Conservation (phyloP, 2,329 filamentous ascomycete species). For the Aspergillus neotritici region DNA sequence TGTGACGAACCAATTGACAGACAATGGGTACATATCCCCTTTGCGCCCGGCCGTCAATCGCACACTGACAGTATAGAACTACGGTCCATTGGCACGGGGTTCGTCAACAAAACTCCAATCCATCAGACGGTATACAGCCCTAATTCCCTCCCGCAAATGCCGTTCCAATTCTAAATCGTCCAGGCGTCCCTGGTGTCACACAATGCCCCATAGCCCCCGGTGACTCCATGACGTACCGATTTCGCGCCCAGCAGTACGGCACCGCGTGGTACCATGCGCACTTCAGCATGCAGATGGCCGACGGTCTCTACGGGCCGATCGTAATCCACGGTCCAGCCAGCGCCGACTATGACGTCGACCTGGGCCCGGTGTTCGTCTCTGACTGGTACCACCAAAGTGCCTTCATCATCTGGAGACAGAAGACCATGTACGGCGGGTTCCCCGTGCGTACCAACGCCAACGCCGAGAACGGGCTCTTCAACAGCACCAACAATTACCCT, state of each 20-base stretch:
- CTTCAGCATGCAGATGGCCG: conserved; percentile 24
- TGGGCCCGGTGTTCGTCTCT: conserved; percentile 32
- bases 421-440: too few species aligned
- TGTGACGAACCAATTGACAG: conserved; percentile 21
- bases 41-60: background rate
- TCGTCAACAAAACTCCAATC: conserved; percentile 12
- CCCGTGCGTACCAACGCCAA: too few species aligned
- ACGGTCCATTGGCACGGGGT: conserved; percentile 18
- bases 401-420: too few species aligned
- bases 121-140: background rate
- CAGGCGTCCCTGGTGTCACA: conserved; percentile 15
- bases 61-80: conserved; percentile 1
- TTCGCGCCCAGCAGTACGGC: conserved; percentile 26
- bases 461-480: background rate
- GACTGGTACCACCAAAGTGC: conserved; percentile 21
- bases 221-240: conserved; percentile 25
- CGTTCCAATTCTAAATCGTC: too few species aligned
- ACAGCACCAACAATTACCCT: conserved; percentile 25
- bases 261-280: conserved; percentile 32
- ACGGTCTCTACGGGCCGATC: conserved; percentile 29
- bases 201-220: conserved; percentile 31
- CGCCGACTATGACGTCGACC: conserved; percentile 18
- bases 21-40: background rate
- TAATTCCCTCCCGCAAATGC: too few species aligned
- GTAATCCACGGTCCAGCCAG: conserved; percentile 19